Base-by-base conservation (phyloP, 805 yeast species). In the Ascoidea rubescens region DNA sequence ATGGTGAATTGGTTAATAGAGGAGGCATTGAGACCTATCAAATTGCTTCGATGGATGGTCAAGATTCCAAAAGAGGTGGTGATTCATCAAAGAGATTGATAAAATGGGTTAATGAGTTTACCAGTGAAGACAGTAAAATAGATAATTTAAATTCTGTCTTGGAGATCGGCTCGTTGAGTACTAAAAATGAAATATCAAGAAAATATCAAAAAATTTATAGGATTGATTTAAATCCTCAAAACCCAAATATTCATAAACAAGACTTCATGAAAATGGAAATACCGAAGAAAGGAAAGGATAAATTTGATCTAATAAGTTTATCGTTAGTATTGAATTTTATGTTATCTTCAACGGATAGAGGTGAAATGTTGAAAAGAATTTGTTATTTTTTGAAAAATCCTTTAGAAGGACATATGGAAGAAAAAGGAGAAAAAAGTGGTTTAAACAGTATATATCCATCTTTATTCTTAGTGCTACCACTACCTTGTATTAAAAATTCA, bases 261-360 rank as follows among this genome's bases (percentile, higher is more conserved):
- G 95, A 91, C 64, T 91, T 91, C 60, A 84, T 90, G 90, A 71
- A 82, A 47, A 67, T 90, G 52, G 84, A 83, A 4, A 56, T 75
- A 5, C 95, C 96, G 0, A 52, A 46, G 5, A 30, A 52, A 4
- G 70, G 67, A 0, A 53, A 57, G 0, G 82, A 78, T 5, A 71
- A 63, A 52, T 90, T 82, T 62, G 74, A 82, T 56, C 60, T 87
- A 31, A 70, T 91, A 0, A 87, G 96, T 5, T 84, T 96, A 56
- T 87, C 96, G 0, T 65, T 91, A 52, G 99, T 91, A 45, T 69
- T 91, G 12, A 91, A 91, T 62, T 91, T 87, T 66, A 96, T 91
- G 1, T 87, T 96, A 0, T 78, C 78, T 1, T 79, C 90, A 0
- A 60, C 59, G 6, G 75, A 68, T 12, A 68, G 99, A 51, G 97